phyloP scores from a whole-genome alignment of 1,284 basidiomycete species.

The Peniophora sp. region DNA sequence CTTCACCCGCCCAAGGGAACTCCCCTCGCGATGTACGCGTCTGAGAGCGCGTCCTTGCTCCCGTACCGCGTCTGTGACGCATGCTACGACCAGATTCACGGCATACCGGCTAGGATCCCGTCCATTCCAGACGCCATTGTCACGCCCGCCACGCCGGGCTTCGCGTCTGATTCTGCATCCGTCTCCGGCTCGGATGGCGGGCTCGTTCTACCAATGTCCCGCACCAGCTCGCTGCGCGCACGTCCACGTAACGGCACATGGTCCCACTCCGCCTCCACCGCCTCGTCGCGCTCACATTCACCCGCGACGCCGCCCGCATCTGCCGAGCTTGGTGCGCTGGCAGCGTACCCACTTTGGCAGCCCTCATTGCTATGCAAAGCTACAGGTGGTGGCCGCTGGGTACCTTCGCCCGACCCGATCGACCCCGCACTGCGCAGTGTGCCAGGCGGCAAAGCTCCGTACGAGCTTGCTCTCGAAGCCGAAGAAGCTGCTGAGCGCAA shows the following conservation, averaged over 20 bases:
- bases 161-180: conserved; percentile 21
- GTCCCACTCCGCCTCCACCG: conserved; percentile 22
- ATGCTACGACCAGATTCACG: conserved; percentile 66
- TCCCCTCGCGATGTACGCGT: conserved; percentile 47
- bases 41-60: conserved; percentile 44
- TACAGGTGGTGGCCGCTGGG: conserved; percentile 69
- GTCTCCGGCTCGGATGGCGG: conserved; percentile 27
- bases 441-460: conserved; percentile 55
- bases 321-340: conserved; percentile 52
- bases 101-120: conserved; percentile 26
- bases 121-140: conserved; percentile 21
- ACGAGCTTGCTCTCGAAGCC: conserved; percentile 58
- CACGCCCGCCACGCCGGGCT: conserved; percentile 19
- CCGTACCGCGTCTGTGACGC: conserved; percentile 59
- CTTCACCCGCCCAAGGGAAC: conserved; percentile 57
- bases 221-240: conserved; percentile 6
- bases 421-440: conserved; percentile 41
- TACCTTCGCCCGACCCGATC: conserved; percentile 38
- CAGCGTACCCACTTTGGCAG: conserved; percentile 59
- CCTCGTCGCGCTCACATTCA: conserved; percentile 19
- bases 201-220: conserved; percentile 15
- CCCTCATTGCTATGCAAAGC: conserved; percentile 64
- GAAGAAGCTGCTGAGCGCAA: conserved; percentile 44
- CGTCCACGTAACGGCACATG: conserved; percentile 18
- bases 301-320: conserved; percentile 20